phyloP scores from a whole-genome alignment of 805 yeast species.

The Candida saitoana region DNA sequence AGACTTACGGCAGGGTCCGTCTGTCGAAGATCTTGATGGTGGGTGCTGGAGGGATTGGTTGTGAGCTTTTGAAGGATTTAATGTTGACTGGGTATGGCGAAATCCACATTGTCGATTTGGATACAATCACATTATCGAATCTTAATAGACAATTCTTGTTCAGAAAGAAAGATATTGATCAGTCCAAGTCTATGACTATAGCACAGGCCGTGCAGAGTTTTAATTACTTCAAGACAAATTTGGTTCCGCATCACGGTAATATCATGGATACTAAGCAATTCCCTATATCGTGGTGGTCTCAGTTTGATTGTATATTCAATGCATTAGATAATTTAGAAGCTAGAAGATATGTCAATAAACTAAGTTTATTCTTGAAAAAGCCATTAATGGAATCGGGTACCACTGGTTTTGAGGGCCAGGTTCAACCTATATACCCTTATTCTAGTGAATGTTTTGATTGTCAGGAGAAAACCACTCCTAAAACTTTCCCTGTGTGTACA shows the following conservation, averaged over 20 bases:
- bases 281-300: slow-evolving; percentile 67
- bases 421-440: slow-evolving; percentile 83
- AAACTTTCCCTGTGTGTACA: slow-evolving; percentile 92
- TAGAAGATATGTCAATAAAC: slow-evolving; percentile 79
- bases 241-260: slow-evolving; percentile 81
- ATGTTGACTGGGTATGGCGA: slow-evolving; percentile 79
- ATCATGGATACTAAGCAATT: slow-evolving; percentile 74
- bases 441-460: slow-evolving; percentile 92
- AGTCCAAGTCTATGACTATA: slow-evolving; percentile 83
- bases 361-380: slow-evolving; percentile 66
- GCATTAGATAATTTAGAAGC: slow-evolving; percentile 95
- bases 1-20: slow-evolving; percentile 23
- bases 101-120: slow-evolving; percentile 89
- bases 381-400: slow-evolving; percentile 94
- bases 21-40: slow-evolving; percentile 66
- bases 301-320: slow-evolving; percentile 78
- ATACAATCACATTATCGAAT: slow-evolving; percentile 89
- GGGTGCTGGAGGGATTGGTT: slow-evolving; percentile 97
- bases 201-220: slow-evolving; percentile 74
- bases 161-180: slow-evolving; percentile 82
- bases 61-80: slow-evolving; percentile 80
- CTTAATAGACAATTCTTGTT: slow-evolving; percentile 91
- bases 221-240: slow-evolving; percentile 52
- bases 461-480: slow-evolving; percentile 79
- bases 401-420: slow-evolving; percentile 91